Base-by-base conservation (phyloP, 768 basidiomycete species). In the Russula brevipes region DNA sequence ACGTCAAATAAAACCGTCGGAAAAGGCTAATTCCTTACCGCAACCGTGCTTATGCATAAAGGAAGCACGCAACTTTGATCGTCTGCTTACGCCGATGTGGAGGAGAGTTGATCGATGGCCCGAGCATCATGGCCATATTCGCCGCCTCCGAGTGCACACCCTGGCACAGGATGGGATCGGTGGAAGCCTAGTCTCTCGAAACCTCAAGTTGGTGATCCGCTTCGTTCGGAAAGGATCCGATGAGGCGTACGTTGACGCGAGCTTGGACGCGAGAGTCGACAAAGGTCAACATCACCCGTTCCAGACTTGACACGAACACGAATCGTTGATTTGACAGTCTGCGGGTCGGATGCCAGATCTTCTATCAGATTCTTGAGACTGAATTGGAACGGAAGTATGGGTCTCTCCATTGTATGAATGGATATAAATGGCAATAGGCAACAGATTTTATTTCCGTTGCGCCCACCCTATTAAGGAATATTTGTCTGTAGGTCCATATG, bases 21-120 rank as follows among this genome's bases (percentile, higher is more conserved):
- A 63, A 63, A 62, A 63, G 64, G 60, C 55, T 53, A 63, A 53
- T 19, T 42, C 17, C n/a, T 56, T 63, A 53, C 61, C 61, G n/a
- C 50, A 31, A 50, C 9, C 4, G 60, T 53, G 24, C 31, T 54
- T 55, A 47, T 64, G 41, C 41, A 59, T 54, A 55, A 59, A 60
- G 58, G 53, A 64, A 55, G 63, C 54, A 42, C 41, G 33, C 16
- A 9, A 9, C 54, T 49, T 54, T 59, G 57, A 63, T 63, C 62
- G 56, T 59, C 62, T 35, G 38, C 51, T 35, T 31, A 38, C 16
- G 38, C 49, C 36, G 62, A 59, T 30, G 42, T 60, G 46, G 14
- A 50, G 53, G 36, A 42, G 35, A 53, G 31, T n/a, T 31, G 36
- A 36, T 38, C 35, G 52, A 39, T 24, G 47, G 30, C 12, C 38